phyloP scores from a whole-genome alignment of 2,329 filamentous ascomycete species.

The Microdochium bolleyi region DNA sequence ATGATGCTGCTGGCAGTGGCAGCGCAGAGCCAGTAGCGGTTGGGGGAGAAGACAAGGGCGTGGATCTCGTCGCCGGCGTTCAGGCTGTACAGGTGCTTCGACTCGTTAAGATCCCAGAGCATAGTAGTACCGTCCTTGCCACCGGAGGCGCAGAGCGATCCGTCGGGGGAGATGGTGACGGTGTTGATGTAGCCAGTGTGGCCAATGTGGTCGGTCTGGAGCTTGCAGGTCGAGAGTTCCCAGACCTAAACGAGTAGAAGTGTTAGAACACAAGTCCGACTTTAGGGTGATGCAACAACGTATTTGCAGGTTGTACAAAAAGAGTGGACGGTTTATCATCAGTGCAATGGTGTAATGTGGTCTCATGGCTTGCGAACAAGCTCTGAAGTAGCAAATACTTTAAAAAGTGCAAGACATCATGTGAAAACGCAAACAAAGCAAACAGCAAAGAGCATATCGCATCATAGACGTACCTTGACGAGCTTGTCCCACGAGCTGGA shows the following conservation, averaged over 20 bases:
- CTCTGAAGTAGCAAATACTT: slow-evolving; percentile 99
- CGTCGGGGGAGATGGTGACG: slow-evolving; percentile 99
- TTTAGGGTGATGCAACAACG: background rate
- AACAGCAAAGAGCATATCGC: slow-evolving; percentile 83
- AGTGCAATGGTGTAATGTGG: slow-evolving; percentile 86
- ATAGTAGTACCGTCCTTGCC: slow-evolving; percentile 99
- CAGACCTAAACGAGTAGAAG: slow-evolving; percentile 63
- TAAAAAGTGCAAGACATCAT: slow-evolving; percentile 85
- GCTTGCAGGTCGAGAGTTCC: slow-evolving; percentile 98
- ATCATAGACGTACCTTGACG: slow-evolving; percentile 77
- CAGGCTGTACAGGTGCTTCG: slow-evolving; percentile 99
- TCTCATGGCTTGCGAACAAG: slow-evolving; percentile 85
- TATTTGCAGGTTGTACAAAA: slow-evolving; percentile 1
- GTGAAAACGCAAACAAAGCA: slow-evolving; percentile 99
- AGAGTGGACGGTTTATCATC: slow-evolving; percentile 39
- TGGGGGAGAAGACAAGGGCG: slow-evolving; percentile 99
- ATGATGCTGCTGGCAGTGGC: slow-evolving; percentile 97
- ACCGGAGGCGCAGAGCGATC: slow-evolving; percentile 96
- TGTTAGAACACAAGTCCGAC: background rate
- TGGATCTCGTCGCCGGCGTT: slow-evolving; percentile 99
- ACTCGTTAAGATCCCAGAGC: slow-evolving; percentile 99
- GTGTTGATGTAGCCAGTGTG: slow-evolving; percentile 99
- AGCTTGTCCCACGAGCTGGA: slow-evolving; percentile 99
- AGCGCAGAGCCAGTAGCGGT: slow-evolving; percentile 99
- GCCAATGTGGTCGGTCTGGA: slow-evolving; percentile 99